Conservation (phyloP, 78 protist species). For the Isochrysis galbana region DNA sequence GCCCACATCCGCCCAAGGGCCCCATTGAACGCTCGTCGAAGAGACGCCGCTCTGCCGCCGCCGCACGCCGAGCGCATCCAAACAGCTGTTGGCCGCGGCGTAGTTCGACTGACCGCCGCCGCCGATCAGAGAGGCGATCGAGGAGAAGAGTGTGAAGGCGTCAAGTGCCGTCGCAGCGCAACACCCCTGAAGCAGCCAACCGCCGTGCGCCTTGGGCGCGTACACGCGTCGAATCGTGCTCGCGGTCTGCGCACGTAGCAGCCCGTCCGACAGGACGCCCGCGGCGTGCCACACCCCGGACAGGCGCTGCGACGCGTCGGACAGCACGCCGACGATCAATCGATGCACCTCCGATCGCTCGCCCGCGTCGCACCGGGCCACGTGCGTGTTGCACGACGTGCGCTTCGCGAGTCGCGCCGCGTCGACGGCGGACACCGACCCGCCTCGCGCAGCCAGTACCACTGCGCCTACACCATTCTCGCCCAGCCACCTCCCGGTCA, state of each 20-base stretch:
- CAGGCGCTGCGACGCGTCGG: background rate
- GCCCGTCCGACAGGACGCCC: background rate
- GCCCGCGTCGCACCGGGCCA: background rate
- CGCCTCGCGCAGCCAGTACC: background rate
- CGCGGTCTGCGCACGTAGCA: background rate
- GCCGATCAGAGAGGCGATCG: conserved; percentile 37
- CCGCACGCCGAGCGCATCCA: conserved; percentile 23
- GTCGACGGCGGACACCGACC: background rate
- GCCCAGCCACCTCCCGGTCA: background rate
- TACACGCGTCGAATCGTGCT: background rate
- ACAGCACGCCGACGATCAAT: background rate
- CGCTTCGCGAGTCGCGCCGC: background rate
- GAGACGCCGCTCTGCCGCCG: conserved; percentile 14
- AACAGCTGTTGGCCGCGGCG: background rate
- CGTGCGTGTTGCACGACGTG: background rate
- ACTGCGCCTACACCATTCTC: background rate
- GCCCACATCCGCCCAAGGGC: conserved; percentile 17
- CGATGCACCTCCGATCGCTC: background rate
- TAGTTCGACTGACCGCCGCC: conserved; percentile 44
- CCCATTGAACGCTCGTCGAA: background rate
- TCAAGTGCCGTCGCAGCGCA: background rate
- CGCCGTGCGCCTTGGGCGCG: background rate
- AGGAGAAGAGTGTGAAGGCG: conserved; percentile 32
- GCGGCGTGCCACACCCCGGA: conserved; percentile 10
- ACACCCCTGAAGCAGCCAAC: background rate